Base-by-base conservation (phyloP, 305 asterid genomes). In the Galium porrigens region DNA sequence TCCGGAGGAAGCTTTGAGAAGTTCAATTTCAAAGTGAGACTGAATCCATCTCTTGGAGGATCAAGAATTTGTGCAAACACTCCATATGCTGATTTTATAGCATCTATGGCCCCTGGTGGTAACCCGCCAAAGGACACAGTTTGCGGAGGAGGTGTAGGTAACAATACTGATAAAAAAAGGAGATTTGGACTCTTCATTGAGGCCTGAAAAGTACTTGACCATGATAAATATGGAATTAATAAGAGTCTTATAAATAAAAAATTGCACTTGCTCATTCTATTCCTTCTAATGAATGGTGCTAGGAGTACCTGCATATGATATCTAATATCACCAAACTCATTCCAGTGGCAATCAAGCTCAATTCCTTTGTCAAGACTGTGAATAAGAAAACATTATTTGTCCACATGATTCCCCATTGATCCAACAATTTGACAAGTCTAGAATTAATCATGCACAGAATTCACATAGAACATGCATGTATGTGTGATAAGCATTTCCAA, bases 41-140 rank as follows among this genome's bases (percentile, higher is more conserved):
- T 84, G 78, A 84, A 90, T 74, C 96, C 95, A 80, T 90, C 97
- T 79, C 85, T 86, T 27, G 97, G 96, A 51, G 96, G 97, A 82
- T 90, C 97, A 70, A 88, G 97, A 79, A 90, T 87, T 69, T 88
- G 97, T 70, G 88, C 79, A 73, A 86, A 79, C 53, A 56, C 75
- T 41, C 96, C 96, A 74, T 90, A 90, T 58, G 96, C 85, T 64
- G 87, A 82, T 78, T 90, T 90, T 66, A 88, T 76, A 68, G 97
- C 96, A 77, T 88, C 97, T 74, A 90, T 84, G 57, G 96, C 95
- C 62, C 94, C 95, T 58, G 85, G 81, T 67, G 96, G 96, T 70
- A 88, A 89, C 64, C 96, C 94, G 29, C 91, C 91, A 66, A 84
- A 73, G 80, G 80, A 85, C 39, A 80, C 86, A 52, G 94, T 85